Percentiles rank a stretch among this genome's conserved stretches.
phyloP scores from a whole-genome alignment of 2,329 filamentous ascomycete species.

The Pseudogymnoascus sp. region DNA sequence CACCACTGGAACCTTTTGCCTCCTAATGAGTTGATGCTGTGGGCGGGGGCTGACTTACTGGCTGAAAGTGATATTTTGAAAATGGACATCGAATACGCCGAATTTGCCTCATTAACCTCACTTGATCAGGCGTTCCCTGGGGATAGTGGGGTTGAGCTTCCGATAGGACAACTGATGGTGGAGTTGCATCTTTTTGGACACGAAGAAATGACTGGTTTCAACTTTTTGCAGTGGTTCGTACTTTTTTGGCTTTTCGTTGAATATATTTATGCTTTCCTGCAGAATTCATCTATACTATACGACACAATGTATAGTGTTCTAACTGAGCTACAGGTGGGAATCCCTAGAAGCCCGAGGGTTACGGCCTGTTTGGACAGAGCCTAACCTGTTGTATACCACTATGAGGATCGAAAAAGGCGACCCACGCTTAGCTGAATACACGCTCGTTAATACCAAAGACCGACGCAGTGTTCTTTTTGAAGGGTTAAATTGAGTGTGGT shows the following conservation, averaged over 20 bases:
- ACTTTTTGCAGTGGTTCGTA: constrained; percentile 22
- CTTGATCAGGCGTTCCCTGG: constrained; percentile 22
- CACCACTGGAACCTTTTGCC: not conserved
- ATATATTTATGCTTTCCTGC: not conserved
- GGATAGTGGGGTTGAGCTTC: constrained; percentile 13
- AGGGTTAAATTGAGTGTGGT: not conserved
- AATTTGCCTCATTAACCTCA: constrained; percentile 29
- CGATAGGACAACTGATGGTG: constrained; percentile 20
- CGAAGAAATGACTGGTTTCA: constrained; percentile 17
- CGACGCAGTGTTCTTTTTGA: constrained; percentile 14
- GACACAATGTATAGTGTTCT: not conserved
- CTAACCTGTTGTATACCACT: constrained; percentile 23
- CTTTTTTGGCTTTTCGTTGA: not conserved
- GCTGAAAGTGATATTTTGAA: constrained; percentile 32
- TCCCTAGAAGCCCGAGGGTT: constrained; percentile 24
- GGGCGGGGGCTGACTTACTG: constrained; percentile 6
- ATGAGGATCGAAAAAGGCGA: constrained; percentile 18
- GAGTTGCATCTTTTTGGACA: constrained; percentile 21
- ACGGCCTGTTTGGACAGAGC: constrained; percentile 24
- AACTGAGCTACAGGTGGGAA: constrained; percentile 20
- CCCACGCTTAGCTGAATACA: constrained; percentile 23
- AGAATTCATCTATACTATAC: not conserved
- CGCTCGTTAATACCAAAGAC: constrained; percentile 25
- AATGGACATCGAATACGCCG: constrained; percentile 34
- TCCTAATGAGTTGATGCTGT: not conserved